Conservation (phyloP, 371 early-diverging fungal species). For the Syncephalastrum contaminatum region DNA sequence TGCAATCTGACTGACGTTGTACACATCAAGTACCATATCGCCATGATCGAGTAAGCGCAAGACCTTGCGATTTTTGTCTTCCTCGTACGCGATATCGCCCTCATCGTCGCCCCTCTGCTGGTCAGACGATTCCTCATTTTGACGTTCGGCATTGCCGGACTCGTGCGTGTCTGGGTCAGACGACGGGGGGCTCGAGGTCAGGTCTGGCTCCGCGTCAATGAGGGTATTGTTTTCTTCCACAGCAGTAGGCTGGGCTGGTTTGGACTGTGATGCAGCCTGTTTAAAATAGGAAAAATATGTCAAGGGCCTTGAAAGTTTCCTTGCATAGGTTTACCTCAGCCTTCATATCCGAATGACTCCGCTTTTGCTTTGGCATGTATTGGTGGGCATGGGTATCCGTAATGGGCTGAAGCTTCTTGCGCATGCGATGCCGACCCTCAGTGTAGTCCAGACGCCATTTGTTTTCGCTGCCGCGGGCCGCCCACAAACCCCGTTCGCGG, state of each 20-base stretch:
- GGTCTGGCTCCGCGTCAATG: background rate
- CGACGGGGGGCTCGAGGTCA: background rate
- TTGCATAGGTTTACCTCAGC: slow-evolving; percentile 2
- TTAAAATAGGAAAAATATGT: too few species aligned
- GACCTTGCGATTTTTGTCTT: slow-evolving; percentile 74
- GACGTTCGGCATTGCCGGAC: slow-evolving; percentile 3
- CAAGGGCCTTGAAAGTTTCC: background rate
- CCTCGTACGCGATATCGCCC: slow-evolving; percentile 59
- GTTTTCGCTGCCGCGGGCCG: slow-evolving; percentile 25
- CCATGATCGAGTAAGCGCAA: slow-evolving; percentile 68
- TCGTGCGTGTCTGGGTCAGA: background rate
- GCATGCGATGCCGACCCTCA: slow-evolving; percentile 65
- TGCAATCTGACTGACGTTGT: slow-evolving; percentile 71
- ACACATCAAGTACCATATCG: slow-evolving; percentile 71
- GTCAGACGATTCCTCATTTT: slow-evolving; percentile 19
- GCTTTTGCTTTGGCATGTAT: slow-evolving; percentile 53
- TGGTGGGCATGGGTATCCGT: slow-evolving; percentile 21
- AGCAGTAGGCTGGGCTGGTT: too few species aligned
- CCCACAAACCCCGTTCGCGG: slow-evolving; percentile 70
- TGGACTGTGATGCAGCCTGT: too few species aligned
- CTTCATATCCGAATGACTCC: slow-evolving; percentile 1
- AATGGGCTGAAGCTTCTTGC: slow-evolving; percentile 49
- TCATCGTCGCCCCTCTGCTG: slow-evolving; percentile 35
- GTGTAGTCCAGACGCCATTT: slow-evolving; percentile 78
- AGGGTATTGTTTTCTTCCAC: background rate